A percentile compares a stretch with the other conserved stretches of the same genome.
Evolutionary conservation across 371 early-diverging fungal species (phyloP).

Genomic region (Syncephalastrum racemosum): DNA sequence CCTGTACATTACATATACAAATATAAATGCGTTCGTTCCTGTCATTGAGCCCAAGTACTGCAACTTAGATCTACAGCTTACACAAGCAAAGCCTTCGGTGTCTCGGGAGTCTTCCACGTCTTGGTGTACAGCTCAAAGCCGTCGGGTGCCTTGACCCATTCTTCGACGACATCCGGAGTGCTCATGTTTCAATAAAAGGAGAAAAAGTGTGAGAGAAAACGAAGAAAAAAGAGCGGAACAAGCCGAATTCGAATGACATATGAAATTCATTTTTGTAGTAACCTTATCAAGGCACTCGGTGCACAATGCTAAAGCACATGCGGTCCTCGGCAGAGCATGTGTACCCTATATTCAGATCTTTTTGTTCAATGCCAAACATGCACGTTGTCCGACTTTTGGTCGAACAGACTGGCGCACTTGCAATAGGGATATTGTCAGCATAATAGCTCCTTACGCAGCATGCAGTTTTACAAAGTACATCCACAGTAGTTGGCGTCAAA

Average conservation of each 20-base stretch:
- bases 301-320: no score
- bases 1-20: slow-evolving; percentile 19
- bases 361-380: no score
- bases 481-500: no score
- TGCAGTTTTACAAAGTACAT: no score
- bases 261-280: no score
- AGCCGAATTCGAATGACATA: background rate
- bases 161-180: slow-evolving; percentile 20
- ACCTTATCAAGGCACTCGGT: no score
- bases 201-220: slow-evolving; percentile 4
- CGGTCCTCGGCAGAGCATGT: no score
- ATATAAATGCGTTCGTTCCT: background rate
- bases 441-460: no score
- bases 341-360: no score
- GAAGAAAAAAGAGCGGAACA: slow-evolving; percentile 1
- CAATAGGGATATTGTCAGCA: no score
- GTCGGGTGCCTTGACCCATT: slow-evolving; percentile 41
- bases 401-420: no score
- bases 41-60: background rate
- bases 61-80: slow-evolving; percentile 16
- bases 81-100: slow-evolving; percentile 36
- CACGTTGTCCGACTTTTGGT: no score
- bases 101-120: slow-evolving; percentile 40
- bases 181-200: slow-evolving; percentile 6
- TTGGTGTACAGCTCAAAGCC: slow-evolving; percentile 43